Conservation (phyloP, 768 basidiomycete genomes). For the Mycena chlorophos region DNA sequence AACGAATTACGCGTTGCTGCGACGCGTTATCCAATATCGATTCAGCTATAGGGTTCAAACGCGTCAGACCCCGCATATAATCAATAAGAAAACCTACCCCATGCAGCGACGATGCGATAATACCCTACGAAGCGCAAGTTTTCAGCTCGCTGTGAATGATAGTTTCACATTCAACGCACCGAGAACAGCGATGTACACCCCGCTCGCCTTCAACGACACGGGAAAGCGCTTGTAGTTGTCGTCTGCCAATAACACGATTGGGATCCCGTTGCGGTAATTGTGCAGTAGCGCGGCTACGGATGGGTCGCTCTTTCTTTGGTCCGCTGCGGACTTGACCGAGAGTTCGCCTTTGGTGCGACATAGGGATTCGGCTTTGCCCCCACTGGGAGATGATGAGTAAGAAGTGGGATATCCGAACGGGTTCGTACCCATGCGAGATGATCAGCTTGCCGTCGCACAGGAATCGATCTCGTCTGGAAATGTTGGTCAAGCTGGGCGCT, state of each 20-base stretch:
- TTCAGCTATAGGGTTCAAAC: neutral
- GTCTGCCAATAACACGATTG: slow-evolving; percentile 5
- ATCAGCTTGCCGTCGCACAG: slow-evolving; percentile 6
- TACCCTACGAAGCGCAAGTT: neutral
- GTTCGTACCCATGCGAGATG: slow-evolving; percentile 9
- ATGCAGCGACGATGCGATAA: slow-evolving; percentile 1
- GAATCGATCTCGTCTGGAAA: slow-evolving; percentile 6
- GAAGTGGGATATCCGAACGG: neutral
- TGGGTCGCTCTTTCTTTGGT: neutral
- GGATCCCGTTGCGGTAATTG: neutral
- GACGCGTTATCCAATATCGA: neutral
- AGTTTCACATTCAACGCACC: too few relatives aligned
- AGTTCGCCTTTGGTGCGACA: neutral
- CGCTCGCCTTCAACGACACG: neutral
- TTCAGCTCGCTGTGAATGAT: neutral
- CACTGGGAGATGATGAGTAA: neutral
- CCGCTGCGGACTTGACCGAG: neutral
- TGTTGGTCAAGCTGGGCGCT: neutral
- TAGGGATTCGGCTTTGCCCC: neutral
- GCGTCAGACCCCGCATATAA: neutral
- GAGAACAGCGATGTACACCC: slow-evolving; percentile 2
- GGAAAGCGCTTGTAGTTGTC: slow-evolving; percentile 4
- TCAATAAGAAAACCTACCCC: too few relatives aligned
- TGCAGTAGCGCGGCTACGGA: slow-evolving; percentile 1
- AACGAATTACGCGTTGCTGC: neutral